Evolutionary conservation across 2,329 filamentous ascomycete genomes (phyloP).

Genomic region (Fusarium temperatum): DNA sequence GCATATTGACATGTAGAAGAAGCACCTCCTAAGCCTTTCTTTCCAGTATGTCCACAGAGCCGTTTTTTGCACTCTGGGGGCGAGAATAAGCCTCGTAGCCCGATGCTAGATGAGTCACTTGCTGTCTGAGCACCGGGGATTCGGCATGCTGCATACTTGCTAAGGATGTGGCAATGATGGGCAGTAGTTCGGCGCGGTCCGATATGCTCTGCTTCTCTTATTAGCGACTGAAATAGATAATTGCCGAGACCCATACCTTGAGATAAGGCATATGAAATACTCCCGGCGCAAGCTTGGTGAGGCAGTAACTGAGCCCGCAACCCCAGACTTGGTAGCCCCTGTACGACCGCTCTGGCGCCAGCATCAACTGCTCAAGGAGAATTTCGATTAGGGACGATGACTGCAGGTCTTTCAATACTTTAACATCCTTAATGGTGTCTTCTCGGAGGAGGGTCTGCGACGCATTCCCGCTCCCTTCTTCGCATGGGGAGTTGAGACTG

Average conservation of each 20-base stretch:
- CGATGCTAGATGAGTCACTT: slow-evolving; percentile 25
- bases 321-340: slow-evolving; percentile 33
- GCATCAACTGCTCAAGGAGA: slow-evolving; percentile 40
- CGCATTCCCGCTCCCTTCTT: background rate
- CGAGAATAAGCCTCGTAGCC: background rate
- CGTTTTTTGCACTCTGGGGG: background rate
- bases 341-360: slow-evolving; percentile 37
- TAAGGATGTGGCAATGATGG: slow-evolving; percentile 45
- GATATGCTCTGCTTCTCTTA: slow-evolving; percentile 35
- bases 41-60: slow-evolving; percentile 19
- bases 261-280: slow-evolving; percentile 51
- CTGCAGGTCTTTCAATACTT: slow-evolving; percentile 10
- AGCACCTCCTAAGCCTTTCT: slow-evolving; percentile 40
- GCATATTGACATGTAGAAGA: slow-evolving; percentile 22
- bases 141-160: slow-evolving; percentile 47
- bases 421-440: background rate
- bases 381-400: slow-evolving; percentile 24
- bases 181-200: slow-evolving; percentile 40
- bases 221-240: slow-evolving; percentile 3
- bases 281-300: slow-evolving; percentile 46
- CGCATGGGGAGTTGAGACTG: slow-evolving; percentile 28
- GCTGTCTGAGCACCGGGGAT: slow-evolving; percentile 47
- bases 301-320: slow-evolving; percentile 27
- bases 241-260: slow-evolving; percentile 36
- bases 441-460: background rate